phyloP scores from a whole-genome alignment of 2,329 filamentous ascomycete species.

The Colletotrichum acutatum region DNA sequence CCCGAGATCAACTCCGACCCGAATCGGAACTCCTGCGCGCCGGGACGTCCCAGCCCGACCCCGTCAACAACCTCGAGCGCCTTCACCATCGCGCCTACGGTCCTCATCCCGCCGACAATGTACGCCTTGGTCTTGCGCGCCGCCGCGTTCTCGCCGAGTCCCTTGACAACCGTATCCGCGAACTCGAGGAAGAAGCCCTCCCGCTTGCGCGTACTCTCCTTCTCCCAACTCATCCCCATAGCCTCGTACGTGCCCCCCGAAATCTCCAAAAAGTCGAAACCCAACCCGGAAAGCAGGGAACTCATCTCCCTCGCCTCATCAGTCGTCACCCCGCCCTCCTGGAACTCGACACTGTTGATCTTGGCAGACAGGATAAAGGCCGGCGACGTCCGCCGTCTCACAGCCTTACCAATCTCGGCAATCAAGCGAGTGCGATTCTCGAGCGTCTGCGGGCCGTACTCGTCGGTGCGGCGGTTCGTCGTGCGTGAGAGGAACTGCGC shows the following conservation, averaged over 20 bases:
- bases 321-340: conserved; percentile 61
- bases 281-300: conserved; percentile 56
- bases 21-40: conserved; percentile 41
- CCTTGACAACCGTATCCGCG: conserved; percentile 61
- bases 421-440: conserved; percentile 58
- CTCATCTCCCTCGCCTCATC: conserved; percentile 62
- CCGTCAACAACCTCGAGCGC: conserved; percentile 68
- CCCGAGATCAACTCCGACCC: conserved; percentile 16
- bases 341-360: conserved; percentile 67
- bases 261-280: conserved; percentile 69
- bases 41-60: conserved; percentile 62
- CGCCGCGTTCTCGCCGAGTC: conserved; percentile 37
- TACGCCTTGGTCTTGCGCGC: conserved; percentile 60
- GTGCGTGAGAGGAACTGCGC: conserved; percentile 61
- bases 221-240: conserved; percentile 60
- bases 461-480: conserved; percentile 62
- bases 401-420: conserved; percentile 51
- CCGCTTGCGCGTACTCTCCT: conserved; percentile 64
- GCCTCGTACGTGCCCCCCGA: conserved; percentile 70
- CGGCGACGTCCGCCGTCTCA: conserved; percentile 44
- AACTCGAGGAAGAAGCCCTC: conserved; percentile 72
- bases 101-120: conserved; percentile 68
- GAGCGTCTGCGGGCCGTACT: conserved; percentile 56
- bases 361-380: conserved; percentile 63
- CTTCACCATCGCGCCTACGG: conserved; percentile 65